phyloP scores from a whole-genome alignment of 108 stramenopile genomes.

The Cylindrotheca closterium region DNA sequence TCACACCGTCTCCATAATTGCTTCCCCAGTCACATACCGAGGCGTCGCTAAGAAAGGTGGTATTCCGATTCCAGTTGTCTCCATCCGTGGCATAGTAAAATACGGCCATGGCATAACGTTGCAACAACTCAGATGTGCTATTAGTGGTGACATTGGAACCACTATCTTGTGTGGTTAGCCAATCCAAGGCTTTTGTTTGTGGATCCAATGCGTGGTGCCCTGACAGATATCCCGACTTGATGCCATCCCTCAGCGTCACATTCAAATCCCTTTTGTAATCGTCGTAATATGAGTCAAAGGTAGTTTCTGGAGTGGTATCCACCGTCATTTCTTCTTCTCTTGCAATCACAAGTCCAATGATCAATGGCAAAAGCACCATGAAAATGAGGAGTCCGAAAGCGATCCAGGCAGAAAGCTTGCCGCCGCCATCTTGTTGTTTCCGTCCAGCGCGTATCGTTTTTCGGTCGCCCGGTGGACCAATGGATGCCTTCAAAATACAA shows the following conservation, averaged over 20 bases:
- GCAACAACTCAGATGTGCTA: background rate
- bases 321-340: no score
- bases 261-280: background rate
- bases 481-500: slow-evolving; percentile 17
- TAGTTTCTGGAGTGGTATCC: background rate
- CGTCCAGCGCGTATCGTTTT: no score
- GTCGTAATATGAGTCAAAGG: background rate
- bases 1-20: background rate
- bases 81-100: background rate
- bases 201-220: background rate
- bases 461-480: background rate
- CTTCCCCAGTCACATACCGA: background rate
- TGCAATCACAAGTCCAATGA: no score
- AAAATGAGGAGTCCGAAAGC: no score
- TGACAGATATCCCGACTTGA: background rate
- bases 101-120: background rate
- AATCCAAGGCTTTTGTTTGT: background rate
- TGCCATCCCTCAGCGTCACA: background rate
- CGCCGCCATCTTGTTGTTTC: no score
- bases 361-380: no score
- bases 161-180: background rate
- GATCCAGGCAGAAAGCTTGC: no score
- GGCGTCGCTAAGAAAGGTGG: background rate
- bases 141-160: background rate
- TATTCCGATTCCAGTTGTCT: background rate